Evolutionary conservation across 305 asterid genomes (phyloP).

Genomic region (Rubia tinctorum): DNA sequence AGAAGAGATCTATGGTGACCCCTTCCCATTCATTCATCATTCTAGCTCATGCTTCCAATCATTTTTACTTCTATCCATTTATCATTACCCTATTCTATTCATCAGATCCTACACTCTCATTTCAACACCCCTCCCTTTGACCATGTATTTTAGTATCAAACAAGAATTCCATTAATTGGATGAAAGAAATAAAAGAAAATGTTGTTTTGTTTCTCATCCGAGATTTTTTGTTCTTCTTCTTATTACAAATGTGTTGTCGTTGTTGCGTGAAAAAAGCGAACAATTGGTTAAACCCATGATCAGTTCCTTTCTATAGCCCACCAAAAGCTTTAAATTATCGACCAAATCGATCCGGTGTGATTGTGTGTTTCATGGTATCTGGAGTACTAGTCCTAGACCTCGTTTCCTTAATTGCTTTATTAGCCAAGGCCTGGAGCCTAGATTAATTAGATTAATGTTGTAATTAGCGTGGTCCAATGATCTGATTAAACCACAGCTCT

Average conservation of each 20-base stretch:
- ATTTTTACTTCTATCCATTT: constrained; percentile 1
- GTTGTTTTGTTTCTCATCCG: background rate
- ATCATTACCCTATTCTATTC: constrained; percentile 9
- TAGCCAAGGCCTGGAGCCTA: background rate
- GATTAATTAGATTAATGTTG: background rate
- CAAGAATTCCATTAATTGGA: background rate
- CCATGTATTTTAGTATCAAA: background rate
- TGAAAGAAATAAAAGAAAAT: too few relatives aligned
- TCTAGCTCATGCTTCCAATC: constrained; percentile 10
- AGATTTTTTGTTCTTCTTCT: background rate
- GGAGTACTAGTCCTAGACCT: background rate
- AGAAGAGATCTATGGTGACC: background rate
- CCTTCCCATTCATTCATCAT: background rate
- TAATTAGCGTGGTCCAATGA: constrained; percentile 16
- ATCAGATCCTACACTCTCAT: background rate
- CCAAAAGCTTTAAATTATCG: constrained; percentile 7
- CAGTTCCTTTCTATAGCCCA: constrained; percentile 17
- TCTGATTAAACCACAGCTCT: background rate
- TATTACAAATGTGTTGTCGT: background rate
- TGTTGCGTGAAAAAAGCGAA: background rate
- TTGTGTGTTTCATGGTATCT: constrained; percentile 2
- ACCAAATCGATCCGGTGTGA: constrained; percentile 9
- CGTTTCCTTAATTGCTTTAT: constrained; percentile 5
- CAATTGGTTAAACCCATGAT: background rate
- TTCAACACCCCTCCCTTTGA: background rate